Evolutionary conservation across 1,284 basidiomycete species (phyloP).

Genomic region (Malassezia equina): DNA sequence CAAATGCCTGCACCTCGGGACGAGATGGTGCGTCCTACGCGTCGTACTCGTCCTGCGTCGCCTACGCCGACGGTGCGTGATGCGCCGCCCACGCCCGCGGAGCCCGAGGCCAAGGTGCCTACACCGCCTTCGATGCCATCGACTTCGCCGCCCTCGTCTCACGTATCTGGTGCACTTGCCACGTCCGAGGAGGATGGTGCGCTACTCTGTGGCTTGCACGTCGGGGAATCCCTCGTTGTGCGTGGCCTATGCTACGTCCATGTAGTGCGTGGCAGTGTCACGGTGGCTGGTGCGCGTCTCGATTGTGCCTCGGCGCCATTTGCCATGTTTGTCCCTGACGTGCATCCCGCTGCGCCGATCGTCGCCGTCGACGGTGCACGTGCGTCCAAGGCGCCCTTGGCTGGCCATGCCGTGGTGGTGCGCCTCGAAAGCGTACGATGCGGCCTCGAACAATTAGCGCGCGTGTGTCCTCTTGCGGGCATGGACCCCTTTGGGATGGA

Average conservation of each 20-base stretch:
- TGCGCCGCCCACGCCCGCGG: too few species aligned
- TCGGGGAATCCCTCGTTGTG: conserved; percentile 1
- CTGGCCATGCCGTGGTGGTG: background rate
- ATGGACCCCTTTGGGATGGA: conserved; percentile 4
- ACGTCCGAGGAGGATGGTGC: background rate
- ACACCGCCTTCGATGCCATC: too few species aligned
- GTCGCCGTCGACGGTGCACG: background rate
- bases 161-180: too few species aligned
- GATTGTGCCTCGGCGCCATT: background rate
- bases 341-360: conserved; percentile 2
- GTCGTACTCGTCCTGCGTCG: too few species aligned
- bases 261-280: conserved; percentile 3
- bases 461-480: conserved; percentile 14
- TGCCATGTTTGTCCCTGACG: conserved; percentile 3
- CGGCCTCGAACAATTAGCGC: conserved; percentile 12
- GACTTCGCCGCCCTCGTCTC: too few species aligned
- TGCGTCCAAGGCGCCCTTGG: background rate
- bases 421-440: background rate
- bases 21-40: too few species aligned
- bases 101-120: too few species aligned
- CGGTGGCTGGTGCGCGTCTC: background rate
- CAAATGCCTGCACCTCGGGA: too few species aligned
- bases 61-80: too few species aligned
- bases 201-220: conserved; percentile 2
- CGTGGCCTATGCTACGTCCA: conserved; percentile 5